These are phyloP conservation scores for Chlorella sp. DNA, from an alignment of 139 green algal genomes.

Conservation along the genomic window DNA sequence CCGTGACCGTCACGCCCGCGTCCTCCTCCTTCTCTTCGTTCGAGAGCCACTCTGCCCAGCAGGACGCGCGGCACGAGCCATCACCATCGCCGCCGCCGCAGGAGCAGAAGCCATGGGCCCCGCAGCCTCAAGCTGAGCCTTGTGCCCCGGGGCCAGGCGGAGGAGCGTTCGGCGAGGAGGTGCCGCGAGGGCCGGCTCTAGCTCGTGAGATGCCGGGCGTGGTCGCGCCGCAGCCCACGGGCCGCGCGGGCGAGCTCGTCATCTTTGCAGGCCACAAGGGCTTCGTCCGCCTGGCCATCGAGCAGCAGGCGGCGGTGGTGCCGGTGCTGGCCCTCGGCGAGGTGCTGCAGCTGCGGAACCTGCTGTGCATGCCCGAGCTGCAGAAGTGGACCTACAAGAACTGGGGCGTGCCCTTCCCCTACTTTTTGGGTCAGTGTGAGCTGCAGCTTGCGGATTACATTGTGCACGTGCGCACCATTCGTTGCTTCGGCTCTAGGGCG, in stretches of 20 bases:
- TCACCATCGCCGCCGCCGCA: background rate
- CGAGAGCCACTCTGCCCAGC: too few species aligned
- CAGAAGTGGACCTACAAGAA: slow-evolving; percentile 72
- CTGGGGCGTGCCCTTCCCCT: slow-evolving; percentile 74
- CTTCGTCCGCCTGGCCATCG: slow-evolving; percentile 66
- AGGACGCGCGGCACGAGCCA: too few species aligned
- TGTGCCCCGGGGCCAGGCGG: too few species aligned
- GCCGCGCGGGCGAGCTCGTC: slow-evolving; percentile 20
- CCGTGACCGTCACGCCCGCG: too few species aligned
- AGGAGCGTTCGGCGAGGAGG: too few species aligned
- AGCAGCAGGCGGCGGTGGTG: slow-evolving; percentile 68
- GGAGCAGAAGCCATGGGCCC: background rate
- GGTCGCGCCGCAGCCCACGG: background rate
- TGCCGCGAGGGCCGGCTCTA: too few species aligned
- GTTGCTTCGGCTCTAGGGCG: background rate
- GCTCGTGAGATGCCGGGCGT: background rate
- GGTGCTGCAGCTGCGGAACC: slow-evolving; percentile 51
- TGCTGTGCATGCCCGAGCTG: slow-evolving; percentile 46
- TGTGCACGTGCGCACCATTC: background rate
- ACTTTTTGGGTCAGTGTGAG: slow-evolving; percentile 36
- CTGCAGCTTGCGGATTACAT: background rate
- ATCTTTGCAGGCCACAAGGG: slow-evolving; percentile 49
- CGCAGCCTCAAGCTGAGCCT: background rate
- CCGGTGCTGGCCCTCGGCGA: slow-evolving; percentile 76
- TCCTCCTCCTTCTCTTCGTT: too few species aligned